Percentiles rank a stretch among this genome's conserved stretches.
These are phyloP conservation scores for Silybum marianum DNA, from an alignment of 129 eudicot genomes.

Conservation along the genomic window DNA sequence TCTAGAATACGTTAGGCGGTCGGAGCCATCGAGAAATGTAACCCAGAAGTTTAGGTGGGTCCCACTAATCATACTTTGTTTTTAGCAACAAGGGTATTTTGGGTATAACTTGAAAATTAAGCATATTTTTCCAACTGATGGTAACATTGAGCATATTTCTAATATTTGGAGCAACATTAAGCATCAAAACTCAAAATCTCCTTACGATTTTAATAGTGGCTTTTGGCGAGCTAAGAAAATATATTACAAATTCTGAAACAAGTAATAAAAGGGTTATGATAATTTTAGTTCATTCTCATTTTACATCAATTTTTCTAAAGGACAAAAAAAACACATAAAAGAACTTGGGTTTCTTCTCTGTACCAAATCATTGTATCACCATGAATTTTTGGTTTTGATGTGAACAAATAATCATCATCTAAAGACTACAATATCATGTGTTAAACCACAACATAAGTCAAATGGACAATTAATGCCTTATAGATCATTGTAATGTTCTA, in stretches of 20 bases:
- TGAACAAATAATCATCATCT: not conserved
- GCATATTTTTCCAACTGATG: not conserved
- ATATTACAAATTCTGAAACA: not conserved
- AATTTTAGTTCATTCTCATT: not conserved
- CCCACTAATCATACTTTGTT: not conserved
- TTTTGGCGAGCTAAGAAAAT: not conserved
- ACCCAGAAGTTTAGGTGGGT: not conserved
- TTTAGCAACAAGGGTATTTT: not conserved
- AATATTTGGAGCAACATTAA: not conserved
- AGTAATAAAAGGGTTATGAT: not conserved
- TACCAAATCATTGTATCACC: not conserved
- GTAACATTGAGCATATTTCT: not conserved
- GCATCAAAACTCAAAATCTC: not conserved
- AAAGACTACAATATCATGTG: not conserved
- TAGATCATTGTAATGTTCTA: not conserved
- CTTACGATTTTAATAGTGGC: no score
- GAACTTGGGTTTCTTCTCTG: no score
- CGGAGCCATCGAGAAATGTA: not conserved
- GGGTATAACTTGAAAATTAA: not conserved
- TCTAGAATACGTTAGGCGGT: not conserved
- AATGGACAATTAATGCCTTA: not conserved
- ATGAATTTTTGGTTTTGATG: not conserved
- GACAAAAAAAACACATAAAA: not conserved
- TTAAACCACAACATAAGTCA: not conserved
- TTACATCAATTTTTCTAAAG: not conserved